Evolutionary conservation across 2,329 filamentous ascomycete species (phyloP), one percentile per base, ranked within the genome.

Genomic region (Fusarium coicis): DNA sequence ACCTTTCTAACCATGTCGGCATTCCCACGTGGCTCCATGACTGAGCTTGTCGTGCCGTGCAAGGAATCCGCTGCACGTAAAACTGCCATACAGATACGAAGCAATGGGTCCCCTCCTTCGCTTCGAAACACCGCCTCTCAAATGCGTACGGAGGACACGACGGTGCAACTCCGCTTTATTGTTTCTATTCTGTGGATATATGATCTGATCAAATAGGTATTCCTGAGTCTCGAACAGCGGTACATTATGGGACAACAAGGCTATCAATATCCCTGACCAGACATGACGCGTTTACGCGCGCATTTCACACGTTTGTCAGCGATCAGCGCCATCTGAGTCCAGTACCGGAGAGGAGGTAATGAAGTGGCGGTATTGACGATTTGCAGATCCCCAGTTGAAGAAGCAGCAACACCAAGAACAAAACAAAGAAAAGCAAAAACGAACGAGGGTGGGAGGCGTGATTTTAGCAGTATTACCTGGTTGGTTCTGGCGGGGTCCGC

Each of bases 1-100:
- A 73, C 54, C 61, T 77, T 72, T 66, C 50, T 63, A 50, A 50
- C 60, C 67, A 43, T 70, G 72, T 72, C 68, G 63, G 57, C 68
- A 68, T 68, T 77, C 65, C 76, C 76, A 77, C 76, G 76, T 77
- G 76, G 74, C 70, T 73, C 56, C 62, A 77, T 68, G 47, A 64
- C 61, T 70, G 63, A 73, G 64, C 64, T 70, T 49, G 39, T 65
- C 57, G 42, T 65, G 71, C 65, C 47, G 57, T 60, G 42, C 58
- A 57, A 63, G 46, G 62, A 71, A 65, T 66, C 62, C 61, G 69
- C 59, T 66, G 50, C 71, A 61, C 67, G 64, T 74, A 76, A 76
- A 65, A 54, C 58, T 66, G 52, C 68, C 66, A 69, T 69, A 68
- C 58, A 69, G 57, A 46, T 44, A 56, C 42, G 55, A 43, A 19